These are phyloP conservation scores for Anthracocystis walkeri DNA, from an alignment of 1,284 basidiomycete species.

Conservation along the genomic window DNA sequence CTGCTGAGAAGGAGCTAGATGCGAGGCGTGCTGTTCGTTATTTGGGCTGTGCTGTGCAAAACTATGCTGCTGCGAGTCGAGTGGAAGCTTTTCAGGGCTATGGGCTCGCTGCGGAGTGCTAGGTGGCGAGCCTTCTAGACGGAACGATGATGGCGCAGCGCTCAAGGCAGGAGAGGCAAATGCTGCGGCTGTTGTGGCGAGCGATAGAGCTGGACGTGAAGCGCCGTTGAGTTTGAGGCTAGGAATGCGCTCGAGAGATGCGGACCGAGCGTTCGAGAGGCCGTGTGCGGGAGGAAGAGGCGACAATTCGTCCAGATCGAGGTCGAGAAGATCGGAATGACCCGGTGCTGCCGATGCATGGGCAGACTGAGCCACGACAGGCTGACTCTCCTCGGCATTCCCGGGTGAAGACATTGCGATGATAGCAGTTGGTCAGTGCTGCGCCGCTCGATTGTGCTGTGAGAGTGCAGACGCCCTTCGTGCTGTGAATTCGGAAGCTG, in stretches of 20 bases:
- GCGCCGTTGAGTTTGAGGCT: conserved; percentile 16
- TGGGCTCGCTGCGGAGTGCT: conserved; percentile 12
- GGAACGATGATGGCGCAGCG: conserved; percentile 31
- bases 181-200: not conserved
- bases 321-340: conserved; percentile 19
- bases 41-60: not conserved
- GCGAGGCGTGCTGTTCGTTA: not conserved
- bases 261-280: conserved; percentile 14
- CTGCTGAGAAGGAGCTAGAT: too few species aligned
- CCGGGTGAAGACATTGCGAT: conserved; percentile 9
- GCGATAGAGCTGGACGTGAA: not conserved
- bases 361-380: not conserved
- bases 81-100: not conserved
- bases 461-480: not conserved
- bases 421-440: too few species aligned
- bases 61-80: not conserved
- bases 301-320: conserved; percentile 46
- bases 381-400: not conserved
- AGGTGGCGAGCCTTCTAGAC: conserved; percentile 33
- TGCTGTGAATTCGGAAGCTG: too few species aligned
- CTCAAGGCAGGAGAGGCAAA: conserved; percentile 28
- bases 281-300: conserved; percentile 41
- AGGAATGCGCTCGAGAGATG: conserved; percentile 20
- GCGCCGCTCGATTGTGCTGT: not conserved
- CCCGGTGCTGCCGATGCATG: not conserved